These are phyloP conservation scores for Penicillium sp. DNA, from an alignment of 2,329 filamentous ascomycete genomes.

Conservation along the genomic window DNA sequence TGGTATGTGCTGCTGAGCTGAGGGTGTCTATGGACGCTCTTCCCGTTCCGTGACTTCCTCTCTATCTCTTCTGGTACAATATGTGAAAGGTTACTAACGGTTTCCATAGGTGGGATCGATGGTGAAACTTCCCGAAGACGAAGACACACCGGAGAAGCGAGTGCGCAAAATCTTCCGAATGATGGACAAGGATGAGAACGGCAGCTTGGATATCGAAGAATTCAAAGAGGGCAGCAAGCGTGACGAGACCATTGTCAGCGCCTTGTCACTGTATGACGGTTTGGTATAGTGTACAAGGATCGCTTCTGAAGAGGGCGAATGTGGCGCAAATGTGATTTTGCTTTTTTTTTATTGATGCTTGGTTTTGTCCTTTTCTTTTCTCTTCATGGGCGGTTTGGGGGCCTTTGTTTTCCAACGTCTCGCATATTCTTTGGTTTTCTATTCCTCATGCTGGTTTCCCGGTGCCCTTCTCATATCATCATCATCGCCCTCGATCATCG, in stretches of 20 bases:
- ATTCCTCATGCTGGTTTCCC: background rate
- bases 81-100: slow-evolving; percentile 12
- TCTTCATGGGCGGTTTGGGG: background rate
- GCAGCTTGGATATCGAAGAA: slow-evolving; percentile 92
- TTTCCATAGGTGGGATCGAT: slow-evolving; percentile 78
- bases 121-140: slow-evolving; percentile 98
- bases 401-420: slow-evolving; percentile 8
- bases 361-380: slow-evolving; percentile 8
- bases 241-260: slow-evolving; percentile 98
- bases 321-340: slow-evolving; percentile 26
- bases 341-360: background rate
- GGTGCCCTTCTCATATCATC: background rate
- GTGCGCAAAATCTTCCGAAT: slow-evolving; percentile 98
- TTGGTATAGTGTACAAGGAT: slow-evolving; percentile 65
- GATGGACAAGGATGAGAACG: slow-evolving; percentile 99
- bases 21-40: background rate
- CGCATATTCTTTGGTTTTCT: slow-evolving; percentile 10
- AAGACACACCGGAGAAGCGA: slow-evolving; percentile 98
- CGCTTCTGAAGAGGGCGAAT: slow-evolving; percentile 20
- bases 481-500: background rate
- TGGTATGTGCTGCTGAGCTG: slow-evolving; percentile 62
- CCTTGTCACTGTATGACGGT: slow-evolving; percentile 92
- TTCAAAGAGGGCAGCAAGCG: slow-evolving; percentile 99
- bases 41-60: background rate
- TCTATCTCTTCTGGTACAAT: background rate